Evolutionary conservation across 208 protist genomes (phyloP).

Genomic region (Leishmania mexicana): DNA sequence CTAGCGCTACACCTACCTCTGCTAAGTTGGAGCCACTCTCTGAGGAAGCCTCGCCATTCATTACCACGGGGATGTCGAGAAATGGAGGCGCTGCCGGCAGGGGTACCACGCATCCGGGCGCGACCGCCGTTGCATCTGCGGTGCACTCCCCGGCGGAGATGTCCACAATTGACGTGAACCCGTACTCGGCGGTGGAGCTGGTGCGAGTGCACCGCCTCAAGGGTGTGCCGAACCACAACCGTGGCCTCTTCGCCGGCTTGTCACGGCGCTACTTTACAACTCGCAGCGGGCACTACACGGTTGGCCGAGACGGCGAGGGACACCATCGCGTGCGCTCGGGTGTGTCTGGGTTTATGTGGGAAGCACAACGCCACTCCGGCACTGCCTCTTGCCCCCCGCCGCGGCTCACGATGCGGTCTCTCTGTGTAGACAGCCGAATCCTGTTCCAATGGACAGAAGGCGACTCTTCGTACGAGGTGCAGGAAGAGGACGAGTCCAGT

Average conservation of each 20-base stretch:
- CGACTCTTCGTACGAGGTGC: not conserved
- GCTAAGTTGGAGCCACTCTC: not conserved
- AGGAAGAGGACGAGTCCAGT: not conserved
- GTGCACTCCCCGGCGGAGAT: not conserved
- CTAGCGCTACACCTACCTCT: too few relatives aligned
- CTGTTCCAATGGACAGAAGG: slow-evolving; percentile 7
- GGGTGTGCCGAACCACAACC: slow-evolving; percentile 61
- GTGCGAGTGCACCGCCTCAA: slow-evolving; percentile 55
- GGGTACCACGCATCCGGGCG: not conserved
- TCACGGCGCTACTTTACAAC: slow-evolving; percentile 29
- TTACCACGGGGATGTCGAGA: not conserved
- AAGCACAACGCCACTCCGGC: not conserved
- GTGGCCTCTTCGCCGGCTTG: slow-evolving; percentile 58
- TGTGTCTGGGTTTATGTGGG: slow-evolving; percentile 40
- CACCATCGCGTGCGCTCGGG: slow-evolving; percentile 40
- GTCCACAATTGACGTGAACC: slow-evolving; percentile 3
- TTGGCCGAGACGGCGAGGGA: slow-evolving; percentile 22
- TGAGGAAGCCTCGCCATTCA: slow-evolving; percentile 1
- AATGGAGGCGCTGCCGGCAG: not conserved
- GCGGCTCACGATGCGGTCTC: slow-evolving; percentile 6
- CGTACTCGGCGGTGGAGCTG: slow-evolving; percentile 35
- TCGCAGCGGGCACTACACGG: slow-evolving; percentile 48
- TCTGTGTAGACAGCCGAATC: slow-evolving; percentile 3
- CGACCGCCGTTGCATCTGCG: not conserved
- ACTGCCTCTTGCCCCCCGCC: not conserved